Percentiles rank a stretch among this genome's conserved stretches.
Evolutionary conservation across 2,329 filamentous ascomycete species (phyloP).

Genomic region (Trichoderma atroviride): DNA sequence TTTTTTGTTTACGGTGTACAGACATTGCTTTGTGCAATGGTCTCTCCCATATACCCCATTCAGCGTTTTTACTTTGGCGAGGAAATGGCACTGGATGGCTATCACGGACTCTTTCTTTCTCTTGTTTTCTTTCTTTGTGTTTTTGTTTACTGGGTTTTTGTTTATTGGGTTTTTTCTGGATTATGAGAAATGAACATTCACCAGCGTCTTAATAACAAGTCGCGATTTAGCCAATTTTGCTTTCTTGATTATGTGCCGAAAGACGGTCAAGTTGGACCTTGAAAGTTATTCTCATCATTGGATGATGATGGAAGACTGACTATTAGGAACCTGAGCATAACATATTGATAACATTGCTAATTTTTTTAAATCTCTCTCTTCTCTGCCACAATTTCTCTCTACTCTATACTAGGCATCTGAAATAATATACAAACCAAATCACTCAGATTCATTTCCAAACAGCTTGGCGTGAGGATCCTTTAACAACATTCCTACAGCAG

Average conservation of each 20-base stretch:
- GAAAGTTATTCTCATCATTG: neutral
- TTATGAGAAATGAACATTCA: neutral
- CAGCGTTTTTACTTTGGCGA: slow-evolving; percentile 24
- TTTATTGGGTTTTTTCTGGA: neutral
- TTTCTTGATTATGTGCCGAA: neutral
- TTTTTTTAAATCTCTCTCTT: neutral
- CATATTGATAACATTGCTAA: neutral
- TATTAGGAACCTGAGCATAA: neutral
- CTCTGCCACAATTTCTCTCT: neutral
- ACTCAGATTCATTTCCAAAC: slow-evolving; percentile 26
- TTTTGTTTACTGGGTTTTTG: neutral
- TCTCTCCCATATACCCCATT: slow-evolving; percentile 33
- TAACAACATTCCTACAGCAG: slow-evolving; percentile 31
- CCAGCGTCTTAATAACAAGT: neutral
- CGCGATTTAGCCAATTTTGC: neutral
- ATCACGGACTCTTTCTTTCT: neutral
- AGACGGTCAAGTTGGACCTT: neutral
- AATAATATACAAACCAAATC: slow-evolving; percentile 1
- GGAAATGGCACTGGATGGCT: slow-evolving; percentile 5
- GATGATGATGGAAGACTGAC: neutral
- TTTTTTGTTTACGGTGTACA: slow-evolving; percentile 22
- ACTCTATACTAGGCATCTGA: neutral
- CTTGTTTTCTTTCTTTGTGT: neutral
- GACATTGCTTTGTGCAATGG: slow-evolving; percentile 16
- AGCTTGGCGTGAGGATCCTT: slow-evolving; percentile 26